Evolutionary conservation across 139 green algal genomes (phyloP).

Genomic region (Eudorina sp.): DNA sequence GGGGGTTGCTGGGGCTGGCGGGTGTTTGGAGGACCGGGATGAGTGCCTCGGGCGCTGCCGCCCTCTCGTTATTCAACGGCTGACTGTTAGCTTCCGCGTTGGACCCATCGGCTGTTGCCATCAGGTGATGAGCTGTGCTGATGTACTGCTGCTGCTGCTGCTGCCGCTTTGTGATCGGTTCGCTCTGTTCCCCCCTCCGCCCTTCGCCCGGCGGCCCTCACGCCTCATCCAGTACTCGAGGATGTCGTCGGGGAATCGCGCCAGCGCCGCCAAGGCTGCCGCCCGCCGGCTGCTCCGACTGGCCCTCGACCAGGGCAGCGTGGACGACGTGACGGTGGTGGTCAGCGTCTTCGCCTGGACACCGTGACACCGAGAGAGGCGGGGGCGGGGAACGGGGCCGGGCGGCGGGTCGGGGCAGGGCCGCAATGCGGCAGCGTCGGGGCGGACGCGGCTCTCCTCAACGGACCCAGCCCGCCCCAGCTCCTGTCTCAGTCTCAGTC

Average conservation of each 20-base stretch:
- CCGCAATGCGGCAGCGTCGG: background rate
- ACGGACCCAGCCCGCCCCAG: background rate
- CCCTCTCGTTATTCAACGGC: too few species aligned
- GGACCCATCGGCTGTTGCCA: too few species aligned
- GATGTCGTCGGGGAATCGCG: background rate
- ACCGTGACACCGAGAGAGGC: background rate
- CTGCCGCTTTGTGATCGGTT: background rate
- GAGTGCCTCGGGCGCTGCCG: background rate
- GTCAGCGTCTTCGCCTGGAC: constrained; percentile 39
- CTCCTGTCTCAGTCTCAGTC: background rate
- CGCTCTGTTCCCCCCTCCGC: background rate
- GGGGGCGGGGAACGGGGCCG: too few species aligned
- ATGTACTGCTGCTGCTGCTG: background rate
- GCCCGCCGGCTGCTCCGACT: constrained; percentile 32
- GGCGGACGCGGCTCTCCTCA: background rate
- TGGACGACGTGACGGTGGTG: constrained; percentile 45
- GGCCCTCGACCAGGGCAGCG: constrained; percentile 39
- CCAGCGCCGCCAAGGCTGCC: background rate
- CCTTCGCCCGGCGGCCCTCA: background rate
- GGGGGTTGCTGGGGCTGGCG: background rate
- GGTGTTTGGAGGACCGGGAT: background rate
- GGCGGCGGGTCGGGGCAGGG: background rate
- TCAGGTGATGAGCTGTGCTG: background rate
- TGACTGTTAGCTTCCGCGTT: too few species aligned
- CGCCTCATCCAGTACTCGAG: background rate